Conservation (phyloP, 768 basidiomycete species). For the Termitomyces sp. region DNA sequence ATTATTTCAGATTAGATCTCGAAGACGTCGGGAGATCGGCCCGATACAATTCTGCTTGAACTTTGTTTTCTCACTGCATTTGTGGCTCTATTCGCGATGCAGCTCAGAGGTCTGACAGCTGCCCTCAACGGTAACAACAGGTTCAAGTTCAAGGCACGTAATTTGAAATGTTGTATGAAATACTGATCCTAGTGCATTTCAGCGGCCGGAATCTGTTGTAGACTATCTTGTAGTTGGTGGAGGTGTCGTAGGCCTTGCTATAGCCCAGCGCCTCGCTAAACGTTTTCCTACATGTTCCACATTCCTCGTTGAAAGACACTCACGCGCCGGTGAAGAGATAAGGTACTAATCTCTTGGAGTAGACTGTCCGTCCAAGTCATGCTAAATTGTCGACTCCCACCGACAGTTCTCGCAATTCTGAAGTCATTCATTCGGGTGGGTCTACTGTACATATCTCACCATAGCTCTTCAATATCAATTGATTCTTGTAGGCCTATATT, state of each 20-base stretch:
- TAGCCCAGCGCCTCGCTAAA: slow-evolving; percentile 68
- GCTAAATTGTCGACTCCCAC: background rate
- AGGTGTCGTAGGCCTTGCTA: slow-evolving; percentile 83
- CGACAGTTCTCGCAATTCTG: slow-evolving; percentile 83
- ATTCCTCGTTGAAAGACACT: slow-evolving; percentile 76
- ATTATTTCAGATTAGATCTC: slow-evolving; percentile 1
- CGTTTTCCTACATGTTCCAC: slow-evolving; percentile 65
- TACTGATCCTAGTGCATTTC: background rate
- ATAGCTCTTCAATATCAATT: background rate
- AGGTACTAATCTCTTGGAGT: slow-evolving; percentile 40
- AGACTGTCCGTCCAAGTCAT: background rate
- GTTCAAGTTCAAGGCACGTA: slow-evolving; percentile 55
- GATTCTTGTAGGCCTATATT: slow-evolving; percentile 61
- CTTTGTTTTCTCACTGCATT: background rate
- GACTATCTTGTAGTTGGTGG: slow-evolving; percentile 89
- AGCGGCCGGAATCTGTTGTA: slow-evolving; percentile 65
- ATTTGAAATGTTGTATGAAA: background rate
- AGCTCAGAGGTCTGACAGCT: slow-evolving; percentile 45
- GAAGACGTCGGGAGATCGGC: background rate
- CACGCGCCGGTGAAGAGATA: slow-evolving; percentile 75
- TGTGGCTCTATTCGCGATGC: slow-evolving; percentile 18
- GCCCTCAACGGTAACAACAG: slow-evolving; percentile 56
- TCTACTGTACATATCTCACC: background rate
- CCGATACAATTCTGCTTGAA: background rate
- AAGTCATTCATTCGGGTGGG: slow-evolving; percentile 87